A percentile compares a stretch with the other conserved stretches of the same genome.
Evolutionary conservation across 495 filamentous ascomycete species (phyloP).

Genomic region (Neurospora intermedia): DNA sequence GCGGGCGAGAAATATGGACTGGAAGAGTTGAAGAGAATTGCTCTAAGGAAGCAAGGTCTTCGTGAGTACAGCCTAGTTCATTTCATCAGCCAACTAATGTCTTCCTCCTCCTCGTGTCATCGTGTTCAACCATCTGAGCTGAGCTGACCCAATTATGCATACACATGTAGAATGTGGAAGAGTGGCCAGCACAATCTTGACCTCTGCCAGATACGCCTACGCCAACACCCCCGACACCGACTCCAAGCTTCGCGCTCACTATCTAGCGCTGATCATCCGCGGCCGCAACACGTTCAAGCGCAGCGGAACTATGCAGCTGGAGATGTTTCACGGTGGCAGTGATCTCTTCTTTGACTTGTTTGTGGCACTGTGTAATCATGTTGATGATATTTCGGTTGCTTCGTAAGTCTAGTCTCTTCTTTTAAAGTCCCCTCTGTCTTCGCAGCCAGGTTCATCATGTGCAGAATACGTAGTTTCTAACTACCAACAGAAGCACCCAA

Average conservation of each 20-base stretch:
- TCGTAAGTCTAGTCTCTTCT: slow-evolving; percentile 24
- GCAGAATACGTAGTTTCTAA: neutral
- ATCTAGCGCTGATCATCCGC: slow-evolving; percentile 83
- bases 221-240: slow-evolving; percentile 80
- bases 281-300: slow-evolving; percentile 78
- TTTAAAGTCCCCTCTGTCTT: slow-evolving; percentile 13
- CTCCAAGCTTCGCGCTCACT: slow-evolving; percentile 81
- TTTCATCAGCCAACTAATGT: neutral
- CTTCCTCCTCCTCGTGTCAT: neutral
- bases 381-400: slow-evolving; percentile 47
- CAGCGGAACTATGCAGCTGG: slow-evolving; percentile 92
- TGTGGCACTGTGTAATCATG: slow-evolving; percentile 86
- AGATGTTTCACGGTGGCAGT: slow-evolving; percentile 75
- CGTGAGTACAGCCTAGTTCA: slow-evolving; percentile 23
- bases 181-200: slow-evolving; percentile 71
- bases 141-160: neutral
- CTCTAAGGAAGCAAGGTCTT: slow-evolving; percentile 77
- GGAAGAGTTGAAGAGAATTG: slow-evolving; percentile 69
- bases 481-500: neutral
- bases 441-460: neutral
- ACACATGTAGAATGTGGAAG: slow-evolving; percentile 53
- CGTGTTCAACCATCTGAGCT: neutral
- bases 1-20: slow-evolving; percentile 73
- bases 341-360: slow-evolving; percentile 89
- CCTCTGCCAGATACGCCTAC: slow-evolving; percentile 78